Conservation (phyloP, 345 rosid species). For the Bretschneidera sinensis region DNA sequence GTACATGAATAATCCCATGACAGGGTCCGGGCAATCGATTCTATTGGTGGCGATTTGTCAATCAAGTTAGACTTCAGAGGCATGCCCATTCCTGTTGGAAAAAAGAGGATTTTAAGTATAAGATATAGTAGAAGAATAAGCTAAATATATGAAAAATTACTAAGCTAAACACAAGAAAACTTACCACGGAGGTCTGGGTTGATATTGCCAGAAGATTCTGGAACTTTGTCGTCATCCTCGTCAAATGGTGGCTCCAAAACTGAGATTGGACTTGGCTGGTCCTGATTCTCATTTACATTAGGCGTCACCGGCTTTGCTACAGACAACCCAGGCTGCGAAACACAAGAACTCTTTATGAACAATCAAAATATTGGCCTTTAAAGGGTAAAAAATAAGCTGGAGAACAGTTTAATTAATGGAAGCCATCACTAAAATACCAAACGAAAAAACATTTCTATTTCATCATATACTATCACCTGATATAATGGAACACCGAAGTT, state of each 20-base stretch:
- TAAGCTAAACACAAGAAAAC: background rate
- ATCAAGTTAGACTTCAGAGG: slow-evolving; percentile 58
- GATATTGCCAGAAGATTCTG: slow-evolving; percentile 34
- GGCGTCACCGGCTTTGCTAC: slow-evolving; percentile 34
- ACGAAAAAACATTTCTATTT: no score
- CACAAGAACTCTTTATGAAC: slow-evolving; percentile 19
- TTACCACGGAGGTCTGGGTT: slow-evolving; percentile 44
- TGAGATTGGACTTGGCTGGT: slow-evolving; percentile 93
- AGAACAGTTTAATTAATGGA: background rate
- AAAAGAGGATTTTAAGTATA: background rate
- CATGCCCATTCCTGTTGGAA: slow-evolving; percentile 41
- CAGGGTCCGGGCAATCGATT: slow-evolving; percentile 53
- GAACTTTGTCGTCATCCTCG: slow-evolving; percentile 47
- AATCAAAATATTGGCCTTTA: slow-evolving; percentile 15
- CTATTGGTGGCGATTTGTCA: slow-evolving; percentile 77
- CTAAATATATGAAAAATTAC: background rate
- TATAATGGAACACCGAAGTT: no score
- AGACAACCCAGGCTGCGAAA: slow-evolving; percentile 51
- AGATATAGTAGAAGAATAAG: background rate
- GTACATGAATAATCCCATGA: slow-evolving; percentile 49
- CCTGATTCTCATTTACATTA: slow-evolving; percentile 59
- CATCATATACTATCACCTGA: no score
- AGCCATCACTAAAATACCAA: background rate
- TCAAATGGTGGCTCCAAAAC: slow-evolving; percentile 70
- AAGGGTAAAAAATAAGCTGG: background rate